These are phyloP conservation scores for Fusarium sp. DNA, from an alignment of 2,329 filamentous ascomycete species.

Conservation along the genomic window DNA sequence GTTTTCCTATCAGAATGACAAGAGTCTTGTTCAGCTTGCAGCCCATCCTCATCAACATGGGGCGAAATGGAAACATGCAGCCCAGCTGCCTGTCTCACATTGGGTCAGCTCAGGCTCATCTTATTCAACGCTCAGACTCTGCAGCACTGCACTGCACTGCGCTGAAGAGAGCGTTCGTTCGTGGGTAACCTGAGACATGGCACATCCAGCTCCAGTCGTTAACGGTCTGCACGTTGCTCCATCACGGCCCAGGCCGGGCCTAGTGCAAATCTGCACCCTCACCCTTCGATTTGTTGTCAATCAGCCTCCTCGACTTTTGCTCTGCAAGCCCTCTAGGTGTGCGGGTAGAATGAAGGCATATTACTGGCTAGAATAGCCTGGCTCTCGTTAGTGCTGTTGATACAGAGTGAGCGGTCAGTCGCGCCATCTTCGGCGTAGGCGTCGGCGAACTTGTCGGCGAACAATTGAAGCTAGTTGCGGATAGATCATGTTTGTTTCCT, in stretches of 20 bases:
- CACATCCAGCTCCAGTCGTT: conserved; percentile 1
- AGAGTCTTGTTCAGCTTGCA: neutral
- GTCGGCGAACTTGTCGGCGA: conserved; percentile 24
- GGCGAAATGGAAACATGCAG: conserved; percentile 11
- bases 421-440: conserved; percentile 21
- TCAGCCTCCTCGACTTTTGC: neutral
- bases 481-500: neutral
- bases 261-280: neutral
- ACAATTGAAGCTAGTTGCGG: neutral
- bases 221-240: conserved; percentile 8
- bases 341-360: neutral
- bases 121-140: conserved; percentile 2
- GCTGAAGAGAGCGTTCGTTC: neutral
- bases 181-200: conserved; percentile 22
- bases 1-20: neutral
- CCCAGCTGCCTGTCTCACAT: conserved; percentile 31
- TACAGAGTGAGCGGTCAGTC: neutral
- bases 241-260: neutral
- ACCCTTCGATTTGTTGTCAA: neutral
- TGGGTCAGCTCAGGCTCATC: neutral
- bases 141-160: no score
- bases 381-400: neutral
- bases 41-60: conserved; percentile 12
- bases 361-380: neutral
- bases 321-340: neutral